Conservation (phyloP, 2,329 filamentous ascomycete species). For the Sporothrix brunneoviolacea region DNA sequence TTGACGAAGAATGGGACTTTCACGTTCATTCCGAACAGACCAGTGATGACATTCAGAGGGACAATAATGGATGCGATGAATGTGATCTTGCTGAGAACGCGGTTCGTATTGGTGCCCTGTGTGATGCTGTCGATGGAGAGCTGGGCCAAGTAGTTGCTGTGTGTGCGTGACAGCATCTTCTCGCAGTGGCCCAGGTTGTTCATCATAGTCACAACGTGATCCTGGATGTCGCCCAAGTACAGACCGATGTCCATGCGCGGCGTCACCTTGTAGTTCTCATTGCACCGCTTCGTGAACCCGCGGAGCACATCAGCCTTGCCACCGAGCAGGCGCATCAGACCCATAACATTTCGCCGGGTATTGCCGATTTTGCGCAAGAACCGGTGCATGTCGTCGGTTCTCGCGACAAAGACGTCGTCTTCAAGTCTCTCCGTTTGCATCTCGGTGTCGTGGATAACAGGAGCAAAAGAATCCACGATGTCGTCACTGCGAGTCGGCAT, state of each 20-base stretch:
- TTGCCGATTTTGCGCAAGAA: slow-evolving; percentile 86
- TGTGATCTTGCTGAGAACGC: slow-evolving; percentile 89
- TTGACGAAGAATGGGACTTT: slow-evolving; percentile 55
- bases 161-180: slow-evolving; percentile 89
- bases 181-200: slow-evolving; percentile 93
- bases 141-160: slow-evolving; percentile 94
- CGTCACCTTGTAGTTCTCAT: slow-evolving; percentile 92
- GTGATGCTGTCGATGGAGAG: slow-evolving; percentile 86
- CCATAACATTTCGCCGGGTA: slow-evolving; percentile 91
- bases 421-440: slow-evolving; percentile 86
- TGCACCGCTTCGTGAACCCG: slow-evolving; percentile 97
- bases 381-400: slow-evolving; percentile 78
- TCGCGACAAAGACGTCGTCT: slow-evolving; percentile 88
- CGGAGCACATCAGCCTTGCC: slow-evolving; percentile 98
- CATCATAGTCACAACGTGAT: slow-evolving; percentile 99
- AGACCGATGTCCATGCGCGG: slow-evolving; percentile 94
- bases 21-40: slow-evolving; percentile 86
- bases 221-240: slow-evolving; percentile 95
- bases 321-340: slow-evolving; percentile 82
- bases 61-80: slow-evolving; percentile 92
- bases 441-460: slow-evolving; percentile 81
- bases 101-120: slow-evolving; percentile 81
- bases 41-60: slow-evolving; percentile 85
- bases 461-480: slow-evolving; percentile 93
- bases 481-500: slow-evolving; percentile 58